Percentiles rank a stretch among this genome's conserved stretches.
phyloP scores from a whole-genome alignment of 768 basidiomycete species.

The Podaxis sp. region DNA sequence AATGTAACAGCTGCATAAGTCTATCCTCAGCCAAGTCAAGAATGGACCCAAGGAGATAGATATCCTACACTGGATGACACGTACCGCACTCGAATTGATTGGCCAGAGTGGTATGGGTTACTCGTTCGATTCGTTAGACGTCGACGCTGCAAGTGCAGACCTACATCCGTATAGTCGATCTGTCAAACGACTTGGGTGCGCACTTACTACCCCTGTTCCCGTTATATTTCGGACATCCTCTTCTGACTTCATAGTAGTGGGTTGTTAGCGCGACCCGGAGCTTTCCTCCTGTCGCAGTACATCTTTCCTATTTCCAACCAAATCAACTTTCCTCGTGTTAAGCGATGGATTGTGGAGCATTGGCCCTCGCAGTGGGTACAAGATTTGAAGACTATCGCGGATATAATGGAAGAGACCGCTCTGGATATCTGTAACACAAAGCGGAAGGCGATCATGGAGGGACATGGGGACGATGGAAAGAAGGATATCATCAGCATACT shows the following conservation, averaged over 20 bases:
- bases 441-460: conserved; percentile 24
- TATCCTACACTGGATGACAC: conserved; percentile 31
- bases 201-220: background rate
- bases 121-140: conserved; percentile 36
- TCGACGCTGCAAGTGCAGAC: conserved; percentile 13
- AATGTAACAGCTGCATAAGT: conserved; percentile 22
- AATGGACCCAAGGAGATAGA: conserved; percentile 29
- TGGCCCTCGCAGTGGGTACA: conserved; percentile 21
- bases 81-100: conserved; percentile 48
- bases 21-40: conserved; percentile 18
- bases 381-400: conserved; percentile 28
- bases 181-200: conserved; percentile 27
- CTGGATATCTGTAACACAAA: conserved; percentile 32
- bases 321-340: conserved; percentile 1
- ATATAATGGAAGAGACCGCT: conserved; percentile 31
- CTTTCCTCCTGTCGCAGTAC: background rate
- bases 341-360: conserved; percentile 5
- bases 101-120: conserved; percentile 44
- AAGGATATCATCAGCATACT: conserved; percentile 45
- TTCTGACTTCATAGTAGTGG: background rate
- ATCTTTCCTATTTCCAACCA: background rate
- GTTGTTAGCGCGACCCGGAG: background rate
- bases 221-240: background rate
- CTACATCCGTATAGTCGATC: conserved; percentile 21
- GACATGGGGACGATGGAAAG: conserved; percentile 31